Conservation (phyloP, 2,329 filamentous ascomycete genomes). For the Fusarium ramigenum region DNA sequence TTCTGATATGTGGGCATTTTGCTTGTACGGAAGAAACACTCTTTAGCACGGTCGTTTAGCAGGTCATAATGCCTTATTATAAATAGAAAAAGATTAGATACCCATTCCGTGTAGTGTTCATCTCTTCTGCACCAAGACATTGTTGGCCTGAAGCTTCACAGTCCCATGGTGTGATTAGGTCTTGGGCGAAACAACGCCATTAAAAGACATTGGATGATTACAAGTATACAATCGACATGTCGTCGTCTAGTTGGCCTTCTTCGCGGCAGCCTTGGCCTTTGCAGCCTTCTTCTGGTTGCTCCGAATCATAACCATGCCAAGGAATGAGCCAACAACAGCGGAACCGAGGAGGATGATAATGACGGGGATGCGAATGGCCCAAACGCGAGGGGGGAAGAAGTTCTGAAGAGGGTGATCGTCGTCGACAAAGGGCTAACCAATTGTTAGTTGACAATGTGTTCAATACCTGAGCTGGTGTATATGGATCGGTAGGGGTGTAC, state of each 20-base stretch:
- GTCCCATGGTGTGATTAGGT: conserved; percentile 30
- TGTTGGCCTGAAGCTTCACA: neutral
- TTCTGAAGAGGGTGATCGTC: conserved; percentile 91
- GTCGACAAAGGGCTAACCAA: conserved; percentile 90
- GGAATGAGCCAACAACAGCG: conserved; percentile 94
- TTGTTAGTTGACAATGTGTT: conserved; percentile 22
- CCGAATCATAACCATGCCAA: conserved; percentile 97
- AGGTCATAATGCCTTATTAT: conserved; percentile 40
- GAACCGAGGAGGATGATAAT: conserved; percentile 92
- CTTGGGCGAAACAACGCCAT: conserved; percentile 14
- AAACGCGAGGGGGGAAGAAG: conserved; percentile 96
- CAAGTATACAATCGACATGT: conserved; percentile 30
- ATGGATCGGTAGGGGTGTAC: neutral
- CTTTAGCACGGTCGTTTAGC: conserved; percentile 40
- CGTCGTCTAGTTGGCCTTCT: conserved; percentile 80
- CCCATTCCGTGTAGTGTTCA: conserved; percentile 40
- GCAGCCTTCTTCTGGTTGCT: conserved; percentile 98
- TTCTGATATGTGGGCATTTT: conserved; percentile 44
- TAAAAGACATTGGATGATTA: conserved; percentile 33
- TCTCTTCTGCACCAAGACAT: conserved; percentile 14
- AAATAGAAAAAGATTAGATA: conserved; percentile 51
- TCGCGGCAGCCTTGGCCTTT: conserved; percentile 84
- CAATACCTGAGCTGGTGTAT: neutral
- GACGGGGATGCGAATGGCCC: conserved; percentile 98
- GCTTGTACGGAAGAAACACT: conserved; percentile 43